Base-by-base conservation (phyloP, 345 rosid species). In the Litchi chinensis region DNA sequence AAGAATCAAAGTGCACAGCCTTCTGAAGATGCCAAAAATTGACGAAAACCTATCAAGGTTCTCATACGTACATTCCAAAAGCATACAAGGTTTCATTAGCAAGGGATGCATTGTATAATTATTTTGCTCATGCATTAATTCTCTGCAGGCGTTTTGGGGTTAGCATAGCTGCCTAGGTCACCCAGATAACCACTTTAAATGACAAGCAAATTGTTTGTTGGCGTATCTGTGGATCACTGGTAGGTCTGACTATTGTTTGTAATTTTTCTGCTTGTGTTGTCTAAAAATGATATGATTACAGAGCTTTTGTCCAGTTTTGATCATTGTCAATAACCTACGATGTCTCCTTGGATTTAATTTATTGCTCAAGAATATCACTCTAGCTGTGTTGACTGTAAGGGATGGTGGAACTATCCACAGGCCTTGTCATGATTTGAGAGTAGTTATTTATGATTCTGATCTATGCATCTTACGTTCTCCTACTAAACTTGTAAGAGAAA, bases 1-100 rank as follows among this genome's bases (percentile, higher is more conserved):
- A 85, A 72, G 79, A 70, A 62, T 71, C n/a, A 52, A 43, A 73
- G 60, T 28, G 75, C 39, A 68, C 77, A 66, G 79, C 78, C 73
- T 70, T 77, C 79, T 28, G 40, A 68, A 63, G 86, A 68, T 37
- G 50, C 60, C 32, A 65, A 65, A 67, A 71, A 59, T 68, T 77
- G 75, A 81, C 71, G 46, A 32, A 76, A 64, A 1, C 73, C 22
- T n/a, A 16, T 15, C 26, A 2, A 28, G 32, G 32, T 28, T 32
- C 37, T 32, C 2, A 3, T 32, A 32, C 37, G 37, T 32, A 32
- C 4, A 32, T 32, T 32, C 2, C 3, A 2, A 32, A 32, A 32
- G 37, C 4, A 59, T 6, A 2, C 32, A 32, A 28, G 0, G 26
- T 52, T 66, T 22, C 21, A 63, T 79, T 10, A 1, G 10, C 54